Evolutionary conservation across 352 stramenopile species (phyloP), one percentile per base, ranked within the genome.

Genomic region (Globisporangium recalcitrans): DNA sequence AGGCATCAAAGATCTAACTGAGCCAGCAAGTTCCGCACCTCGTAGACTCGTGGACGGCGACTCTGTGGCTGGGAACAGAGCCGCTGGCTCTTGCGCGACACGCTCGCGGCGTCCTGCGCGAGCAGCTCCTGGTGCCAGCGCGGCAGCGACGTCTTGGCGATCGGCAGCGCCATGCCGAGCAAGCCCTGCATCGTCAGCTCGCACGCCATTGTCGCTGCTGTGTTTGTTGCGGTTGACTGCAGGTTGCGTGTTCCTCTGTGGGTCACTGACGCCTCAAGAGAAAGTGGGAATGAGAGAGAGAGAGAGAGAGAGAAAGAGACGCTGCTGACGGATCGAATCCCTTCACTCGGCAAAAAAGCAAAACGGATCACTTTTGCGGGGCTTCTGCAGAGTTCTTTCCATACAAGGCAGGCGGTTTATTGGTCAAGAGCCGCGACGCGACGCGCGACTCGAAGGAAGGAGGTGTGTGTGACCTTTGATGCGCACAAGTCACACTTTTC

Each of bases 91-190:
- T 79, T 79, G 52, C 52, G 55, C 31, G 27, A 62, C 4, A 6
- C 34, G 11, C 13, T 36, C 14, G n/a, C 58, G 21, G 31, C 61
- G 21, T 58, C 38, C 59, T 67, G 57, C 2, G 53, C 40, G 1
- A 74, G 61, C 19, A 70, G 58, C 32, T 76, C 69, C 22, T 72
- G 62, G 34, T 79, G 63, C 69, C 69, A 77, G 3, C 38, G n/a
- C 4, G 72, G 69, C 47, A 75, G 51, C 24, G 62, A 52, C 13
- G 40, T 24, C 1, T 51, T 55, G 8, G 60, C 48, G 3, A 77
- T 57, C 2, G 72, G 72, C 47, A 75, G 55, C 40, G 63, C 64
- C 52, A 70, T 58, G 53, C 67, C 69, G 16, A 72, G 40, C 31
- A 65, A 46, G 24, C 69, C 53, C 26, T 73, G 68, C 31, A 73